Base-by-base conservation (phyloP, 768 basidiomycete genomes). In the Lepiota venenata region DNA sequence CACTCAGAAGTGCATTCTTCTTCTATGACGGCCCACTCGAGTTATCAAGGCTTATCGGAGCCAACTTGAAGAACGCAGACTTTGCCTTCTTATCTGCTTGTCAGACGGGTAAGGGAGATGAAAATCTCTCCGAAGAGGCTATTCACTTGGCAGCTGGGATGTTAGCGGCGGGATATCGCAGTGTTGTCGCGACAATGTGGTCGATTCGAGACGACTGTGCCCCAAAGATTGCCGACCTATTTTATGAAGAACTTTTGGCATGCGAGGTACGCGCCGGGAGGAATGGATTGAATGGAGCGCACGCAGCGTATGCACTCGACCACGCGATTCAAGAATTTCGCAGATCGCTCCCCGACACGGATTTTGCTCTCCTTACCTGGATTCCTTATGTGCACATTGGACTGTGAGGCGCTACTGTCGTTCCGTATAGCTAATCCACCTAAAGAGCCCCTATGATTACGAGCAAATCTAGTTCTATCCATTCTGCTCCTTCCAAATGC, bases 121-220 rank as follows among this genome's bases (percentile, higher is more conserved):
- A 21, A 11, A 38, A 32, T 2, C 35, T 55, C 11, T 47, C 57
- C 25, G 57, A 58, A 42, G 57, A 58, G 47, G 45, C 47, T 37
- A 40, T 58, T 18, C 57, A 58, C 55, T 35, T 58, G 16, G 57
- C 57, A 15, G 57, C 47, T n/a, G 57, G 57, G 20, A 58, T 58
- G 57, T 20, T 54, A 29, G 40, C 45, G 2, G 53, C 52, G 1
- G 57, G 57, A 27, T 58, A 58, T 41, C 47, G 18, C 7, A 38
- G 52, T 12, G 52, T 55, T 15, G 42, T 58, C 20, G 57, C 57
- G 8, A 58, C 43, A 16, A 58, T 58, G 57, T 58, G 57, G 57
- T 56, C 44, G 16, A 58, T 58, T 21, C 32, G 38, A 8, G 57
- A 58, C 22, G 11, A 35, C 4, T 44, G 47, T 35, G 57, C 53